Evolutionary conservation across 176 grass and related monocot species (phyloP).

Genomic region (Rhipidocladum racemiflorum): DNA sequence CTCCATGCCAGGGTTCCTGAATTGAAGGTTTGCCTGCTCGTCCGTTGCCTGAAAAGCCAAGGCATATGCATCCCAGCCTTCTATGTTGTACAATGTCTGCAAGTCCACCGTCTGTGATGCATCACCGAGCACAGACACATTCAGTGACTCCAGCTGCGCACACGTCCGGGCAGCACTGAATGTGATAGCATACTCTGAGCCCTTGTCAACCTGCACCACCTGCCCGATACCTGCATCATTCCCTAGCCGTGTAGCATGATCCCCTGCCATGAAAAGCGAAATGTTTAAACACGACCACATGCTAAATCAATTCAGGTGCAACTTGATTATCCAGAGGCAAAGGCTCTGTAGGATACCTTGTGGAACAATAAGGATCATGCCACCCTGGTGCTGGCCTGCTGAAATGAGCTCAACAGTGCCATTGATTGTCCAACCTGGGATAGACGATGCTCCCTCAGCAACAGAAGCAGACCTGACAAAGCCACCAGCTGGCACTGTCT

Average conservation of each 20-base stretch:
- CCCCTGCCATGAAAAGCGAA: constrained; percentile 44
- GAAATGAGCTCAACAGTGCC: constrained; percentile 90
- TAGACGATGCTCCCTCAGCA: constrained; percentile 59
- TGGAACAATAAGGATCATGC: constrained; percentile 98
- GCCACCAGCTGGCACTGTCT: constrained; percentile 62
- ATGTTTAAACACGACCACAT: not conserved
- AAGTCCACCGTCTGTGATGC: constrained; percentile 69
- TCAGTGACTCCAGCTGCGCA: constrained; percentile 85
- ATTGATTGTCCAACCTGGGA: constrained; percentile 88
- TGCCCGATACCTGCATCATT: constrained; percentile 89
- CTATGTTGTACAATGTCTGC: constrained; percentile 95
- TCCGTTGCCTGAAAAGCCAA: constrained; percentile 81
- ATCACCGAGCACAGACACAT: constrained; percentile 60
- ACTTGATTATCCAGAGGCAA: not conserved
- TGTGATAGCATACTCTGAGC: constrained; percentile 72
- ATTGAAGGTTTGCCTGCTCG: constrained; percentile 57
- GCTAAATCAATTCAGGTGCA: not conserved
- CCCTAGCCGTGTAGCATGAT: constrained; percentile 76
- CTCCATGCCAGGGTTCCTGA: constrained; percentile 98
- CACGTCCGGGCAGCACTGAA: constrained; percentile 95
- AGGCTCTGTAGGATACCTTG: constrained; percentile 49
- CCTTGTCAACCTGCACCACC: constrained; percentile 74
- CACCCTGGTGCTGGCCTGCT: constrained; percentile 83
- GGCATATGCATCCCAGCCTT: constrained; percentile 96
- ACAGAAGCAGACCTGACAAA: constrained; percentile 56